Base-by-base conservation (phyloP, 2,329 filamentous ascomycete genomes). In the Paraphaeosphaeria minitans region DNA sequence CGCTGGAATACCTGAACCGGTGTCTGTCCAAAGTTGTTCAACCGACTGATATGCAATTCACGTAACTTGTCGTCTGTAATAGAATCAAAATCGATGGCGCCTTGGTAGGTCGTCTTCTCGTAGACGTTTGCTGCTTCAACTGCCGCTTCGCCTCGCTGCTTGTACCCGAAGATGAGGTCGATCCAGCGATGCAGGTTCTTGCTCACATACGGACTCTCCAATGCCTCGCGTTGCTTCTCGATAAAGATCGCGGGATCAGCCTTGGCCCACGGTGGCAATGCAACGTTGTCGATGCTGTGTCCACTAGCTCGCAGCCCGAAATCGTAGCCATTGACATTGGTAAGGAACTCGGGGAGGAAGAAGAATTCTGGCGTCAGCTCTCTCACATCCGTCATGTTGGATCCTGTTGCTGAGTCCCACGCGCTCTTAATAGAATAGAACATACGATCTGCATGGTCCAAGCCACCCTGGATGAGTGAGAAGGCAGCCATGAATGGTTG, bases 11-110 rank as follows among this genome's bases (percentile, higher is more conserved):
- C 90, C 75, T 99, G 96, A 67, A 96, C 91, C 1, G 96, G 95
- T 1, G 96, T 99, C 75, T 99, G 95, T 0, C 95, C 95, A 76
- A 99, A 99, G 68, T 98, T 98, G 77, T 99, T 94, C 68, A 99
- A 98, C 66, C 97, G 96, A 35, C 92, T 92, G 55, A 97, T 97
- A 0, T 93, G 94, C 5, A 94, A 91, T 7, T 93, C 83, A 45
- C 93, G 85, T 76, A 98, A 93, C 56, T 94, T 87, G 0, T 91
- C 90, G 72, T 98, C 94, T 8, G 89, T 87, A 60, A 99, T 98
- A 53, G 88, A 89, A 75, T 99, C 95, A 4, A 99, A 81, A 74
- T 99, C 92, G 64, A 91, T 96, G 2, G 94, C 93, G 7, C 95
- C 96, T 61, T 93, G 91, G 72, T 99, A 99, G 0, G 94, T 98